Conservation (phyloP, 2,329 filamentous ascomycete species). For the Tolypocladium sp. region DNA sequence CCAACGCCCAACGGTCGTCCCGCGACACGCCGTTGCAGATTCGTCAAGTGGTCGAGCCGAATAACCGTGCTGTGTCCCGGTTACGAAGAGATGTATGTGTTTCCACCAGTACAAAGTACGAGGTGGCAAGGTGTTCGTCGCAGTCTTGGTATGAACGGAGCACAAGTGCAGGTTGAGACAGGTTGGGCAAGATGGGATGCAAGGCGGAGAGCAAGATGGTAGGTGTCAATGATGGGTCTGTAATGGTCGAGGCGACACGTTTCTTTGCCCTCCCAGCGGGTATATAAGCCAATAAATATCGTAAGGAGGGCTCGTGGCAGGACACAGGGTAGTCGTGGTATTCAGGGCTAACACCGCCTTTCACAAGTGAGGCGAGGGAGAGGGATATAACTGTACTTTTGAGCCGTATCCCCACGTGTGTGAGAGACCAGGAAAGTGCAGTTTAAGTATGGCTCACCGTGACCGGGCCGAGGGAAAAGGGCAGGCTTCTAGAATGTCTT, state of each 20-base stretch:
- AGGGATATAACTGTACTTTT: background rate
- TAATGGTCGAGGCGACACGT: background rate
- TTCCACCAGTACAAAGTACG: background rate
- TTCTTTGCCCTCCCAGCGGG: background rate
- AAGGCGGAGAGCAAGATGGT: background rate
- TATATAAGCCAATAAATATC: background rate
- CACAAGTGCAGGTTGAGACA: background rate
- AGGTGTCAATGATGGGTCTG: background rate
- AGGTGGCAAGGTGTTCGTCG: background rate
- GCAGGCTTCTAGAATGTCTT: slow-evolving; percentile 1
- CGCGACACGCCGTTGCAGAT: background rate
- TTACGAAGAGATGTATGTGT: background rate
- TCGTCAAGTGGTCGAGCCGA: background rate
- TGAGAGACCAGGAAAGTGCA: background rate
- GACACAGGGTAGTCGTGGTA: background rate
- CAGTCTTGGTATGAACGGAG: background rate
- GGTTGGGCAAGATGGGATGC: background rate
- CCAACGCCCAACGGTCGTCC: background rate
- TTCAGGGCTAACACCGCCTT: background rate
- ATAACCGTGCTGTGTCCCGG: background rate
- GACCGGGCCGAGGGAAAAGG: background rate
- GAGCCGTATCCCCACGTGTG: background rate
- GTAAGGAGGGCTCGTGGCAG: background rate
- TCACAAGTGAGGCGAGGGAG: background rate
- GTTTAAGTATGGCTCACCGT: background rate